A percentile compares a stretch with the other conserved stretches of the same genome.
Conservation (phyloP, 2,329 filamentous ascomycete species). For the Epichloe baconii region DNA sequence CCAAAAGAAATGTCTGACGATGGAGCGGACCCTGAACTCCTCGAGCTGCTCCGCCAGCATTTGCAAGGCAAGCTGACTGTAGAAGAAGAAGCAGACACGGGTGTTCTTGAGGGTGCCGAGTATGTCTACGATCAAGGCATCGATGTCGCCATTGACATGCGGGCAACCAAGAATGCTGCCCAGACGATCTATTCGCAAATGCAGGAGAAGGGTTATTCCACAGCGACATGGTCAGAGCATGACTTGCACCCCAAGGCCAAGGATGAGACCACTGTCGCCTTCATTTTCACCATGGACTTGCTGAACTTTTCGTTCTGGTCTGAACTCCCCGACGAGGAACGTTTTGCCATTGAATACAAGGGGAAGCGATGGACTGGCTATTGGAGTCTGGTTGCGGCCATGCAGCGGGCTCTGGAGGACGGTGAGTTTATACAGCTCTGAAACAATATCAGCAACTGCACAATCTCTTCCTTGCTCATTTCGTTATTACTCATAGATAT, state of each 20-base stretch:
- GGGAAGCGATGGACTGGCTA: conserved; percentile 85
- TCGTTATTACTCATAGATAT: conserved; percentile 43
- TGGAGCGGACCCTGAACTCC: conserved; percentile 76
- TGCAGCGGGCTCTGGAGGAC: conserved; percentile 83
- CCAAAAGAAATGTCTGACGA: conserved; percentile 60
- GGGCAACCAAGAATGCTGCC: conserved; percentile 70
- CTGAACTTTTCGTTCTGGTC: conserved; percentile 98
- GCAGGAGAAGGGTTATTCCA: conserved; percentile 72
- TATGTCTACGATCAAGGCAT: conserved; percentile 86
- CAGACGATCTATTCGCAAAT: conserved; percentile 68
- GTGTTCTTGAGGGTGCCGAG: conserved; percentile 70
- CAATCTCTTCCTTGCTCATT: no score
- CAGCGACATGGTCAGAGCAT: conserved; percentile 75
- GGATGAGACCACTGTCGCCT: conserved; percentile 68
- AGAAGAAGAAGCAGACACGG: conserved; percentile 56
- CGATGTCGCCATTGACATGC: conserved; percentile 80
- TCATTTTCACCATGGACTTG: conserved; percentile 95
- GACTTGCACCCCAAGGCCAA: conserved; percentile 78
- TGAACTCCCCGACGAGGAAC: conserved; percentile 50
- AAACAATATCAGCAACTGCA: neutral
- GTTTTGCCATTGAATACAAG: conserved; percentile 73
- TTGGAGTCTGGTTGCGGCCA: conserved; percentile 78
- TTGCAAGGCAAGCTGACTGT: conserved; percentile 46
- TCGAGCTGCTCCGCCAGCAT: conserved; percentile 74
- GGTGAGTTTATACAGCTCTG: conserved; percentile 26